Base-by-base conservation (phyloP, 768 basidiomycete species). In the Leccinellum albellum region DNA sequence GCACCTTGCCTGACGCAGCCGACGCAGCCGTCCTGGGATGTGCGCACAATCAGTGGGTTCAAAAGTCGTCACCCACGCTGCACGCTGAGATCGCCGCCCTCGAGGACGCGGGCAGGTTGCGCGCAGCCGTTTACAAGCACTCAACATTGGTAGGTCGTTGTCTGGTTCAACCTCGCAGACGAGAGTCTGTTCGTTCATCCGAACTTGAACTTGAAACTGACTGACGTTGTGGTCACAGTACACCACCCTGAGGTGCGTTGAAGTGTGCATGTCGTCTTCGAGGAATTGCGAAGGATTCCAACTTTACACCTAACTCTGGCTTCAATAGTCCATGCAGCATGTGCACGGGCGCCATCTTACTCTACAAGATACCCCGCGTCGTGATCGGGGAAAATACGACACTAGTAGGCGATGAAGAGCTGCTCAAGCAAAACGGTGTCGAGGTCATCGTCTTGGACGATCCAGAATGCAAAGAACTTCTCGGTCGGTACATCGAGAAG, bases 321-420 rank as follows among this genome's bases (percentile, higher is more conserved):
- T 42, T 13, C 12, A 21, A 48, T n/a, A 48, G 82, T 44, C 87
- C 86, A 2, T 87, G 86, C 62, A 77, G 73, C 51, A 86, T 87
- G 86, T 87, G 86, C 63, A 77, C 80, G 1, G 86, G 85, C 5
- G 80, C 85, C 1, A 81, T 84, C 23, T 55, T 83, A n/a, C 73
- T 86, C 10, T 87, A 84, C 70, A 80, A 80, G 48, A 86, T 88
- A 37, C 82, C 82, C 5, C 78, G 85, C 7, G 80, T 86, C 10
- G 84, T 88, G 10, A 81, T 88, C 47, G 85, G 85, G 17, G 86
- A 87, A 65, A 84, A 86, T 60, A 51, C 58, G 15, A 87, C 76
- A 44, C 82, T 79, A 61, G 58, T 77, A 20, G 84, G 82, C 14
- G 79, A 75, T 2, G 86, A 87, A 60, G 76, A 80, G n/a, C 71